phyloP scores from a whole-genome alignment of 352 stramenopile genomes.

The Phytophthora agathidicida region DNA sequence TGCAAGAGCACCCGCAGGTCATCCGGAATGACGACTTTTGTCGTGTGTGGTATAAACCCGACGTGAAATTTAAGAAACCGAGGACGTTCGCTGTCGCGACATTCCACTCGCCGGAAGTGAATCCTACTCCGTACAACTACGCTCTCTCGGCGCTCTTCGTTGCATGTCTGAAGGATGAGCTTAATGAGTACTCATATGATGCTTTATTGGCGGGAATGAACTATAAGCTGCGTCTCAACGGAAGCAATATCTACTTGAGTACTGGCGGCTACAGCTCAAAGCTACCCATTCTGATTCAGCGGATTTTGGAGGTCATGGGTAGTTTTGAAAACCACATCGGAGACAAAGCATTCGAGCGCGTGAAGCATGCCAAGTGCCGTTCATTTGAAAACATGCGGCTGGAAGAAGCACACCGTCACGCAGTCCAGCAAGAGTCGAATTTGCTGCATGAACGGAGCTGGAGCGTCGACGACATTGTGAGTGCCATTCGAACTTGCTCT shows the following conservation, averaged over 20 bases:
- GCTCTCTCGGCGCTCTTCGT: conserved; percentile 75
- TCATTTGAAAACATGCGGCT: conserved; percentile 56
- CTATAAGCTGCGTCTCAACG: conserved; percentile 51
- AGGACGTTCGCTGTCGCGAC: conserved; percentile 78
- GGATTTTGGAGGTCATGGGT: conserved; percentile 44
- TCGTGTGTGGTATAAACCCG: conserved; percentile 81
- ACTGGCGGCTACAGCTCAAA: conserved; percentile 56
- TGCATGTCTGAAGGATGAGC: conserved; percentile 72
- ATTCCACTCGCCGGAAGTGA: conserved; percentile 65
- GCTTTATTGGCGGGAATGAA: conserved; percentile 66
- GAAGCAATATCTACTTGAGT: conserved; percentile 49
- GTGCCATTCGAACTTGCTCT: conserved; percentile 29
- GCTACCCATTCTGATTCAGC: conserved; percentile 42
- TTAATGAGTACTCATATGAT: conserved; percentile 79
- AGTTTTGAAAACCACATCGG: conserved; percentile 35
- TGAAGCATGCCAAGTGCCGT: conserved; percentile 45
- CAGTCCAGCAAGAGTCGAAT: conserved; percentile 39
- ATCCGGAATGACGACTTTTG: conserved; percentile 43
- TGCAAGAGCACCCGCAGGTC: conserved; percentile 32
- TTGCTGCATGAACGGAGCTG: conserved; percentile 44
- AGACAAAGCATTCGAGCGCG: conserved; percentile 48
- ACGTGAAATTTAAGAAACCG: conserved; percentile 87
- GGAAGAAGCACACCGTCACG: conserved; percentile 55
- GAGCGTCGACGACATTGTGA: conserved; percentile 43
- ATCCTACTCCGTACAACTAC: conserved; percentile 53